A percentile compares a stretch with the other conserved stretches of the same genome.
Evolutionary conservation across 768 basidiomycete genomes (phyloP).

Genomic region (Podaxis pistillaris): DNA sequence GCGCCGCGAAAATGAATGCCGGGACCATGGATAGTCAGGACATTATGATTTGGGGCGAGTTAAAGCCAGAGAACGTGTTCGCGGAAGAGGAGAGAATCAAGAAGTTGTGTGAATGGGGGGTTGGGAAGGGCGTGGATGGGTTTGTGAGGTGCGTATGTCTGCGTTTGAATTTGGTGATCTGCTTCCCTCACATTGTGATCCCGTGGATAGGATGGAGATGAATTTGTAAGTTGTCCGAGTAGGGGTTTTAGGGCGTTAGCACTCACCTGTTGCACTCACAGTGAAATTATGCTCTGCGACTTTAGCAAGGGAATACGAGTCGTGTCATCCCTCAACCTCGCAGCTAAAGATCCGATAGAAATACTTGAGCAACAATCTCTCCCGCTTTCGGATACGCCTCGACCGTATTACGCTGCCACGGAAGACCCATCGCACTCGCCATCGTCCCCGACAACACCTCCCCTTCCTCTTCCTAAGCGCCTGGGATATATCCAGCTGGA

Average conservation of each 20-base stretch:
- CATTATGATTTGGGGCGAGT: constrained; percentile 40
- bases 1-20: constrained; percentile 39
- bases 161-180: not conserved
- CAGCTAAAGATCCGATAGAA: not conserved
- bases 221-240: not conserved
- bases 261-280: not conserved
- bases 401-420: not conserved
- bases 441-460: not conserved
- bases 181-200: not conserved
- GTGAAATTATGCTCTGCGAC: not conserved
- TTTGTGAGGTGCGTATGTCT: not conserved
- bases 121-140: not conserved
- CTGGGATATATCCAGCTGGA: not conserved
- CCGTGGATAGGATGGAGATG: not conserved
- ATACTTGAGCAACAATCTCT: not conserved
- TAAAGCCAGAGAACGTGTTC: constrained; percentile 20
- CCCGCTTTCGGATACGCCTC: not conserved
- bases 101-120: not conserved
- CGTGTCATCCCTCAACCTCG: not conserved
- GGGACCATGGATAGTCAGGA: constrained; percentile 49
- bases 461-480: not conserved
- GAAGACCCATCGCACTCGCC: not conserved
- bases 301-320: not conserved
- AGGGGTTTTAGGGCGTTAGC: not conserved
- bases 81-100: constrained; percentile 33